Base-by-base conservation (phyloP, 768 basidiomycete species). In the Phanerochaete carnosa region DNA sequence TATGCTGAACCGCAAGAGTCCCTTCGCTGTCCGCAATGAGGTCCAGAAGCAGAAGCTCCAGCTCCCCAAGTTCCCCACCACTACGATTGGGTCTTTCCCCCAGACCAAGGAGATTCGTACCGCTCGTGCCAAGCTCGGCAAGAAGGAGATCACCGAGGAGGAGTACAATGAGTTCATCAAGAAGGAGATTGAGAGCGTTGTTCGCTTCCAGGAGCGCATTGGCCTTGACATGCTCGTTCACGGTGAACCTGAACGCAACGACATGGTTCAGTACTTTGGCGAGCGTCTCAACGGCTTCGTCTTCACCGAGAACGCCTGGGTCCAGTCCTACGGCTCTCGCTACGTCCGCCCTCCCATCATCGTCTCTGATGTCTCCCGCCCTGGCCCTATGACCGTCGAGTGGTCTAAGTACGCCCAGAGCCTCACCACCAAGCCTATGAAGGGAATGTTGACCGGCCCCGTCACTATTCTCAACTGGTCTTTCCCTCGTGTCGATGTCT, bases 211-310 rank as follows among this genome's bases (percentile, higher is more conserved):
- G 77, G 96, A 98, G 83, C 87, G 85, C 76, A 84, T 95, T 66
- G 96, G 92, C 66, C 88, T 99, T 68, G 97, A 99, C 77, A 84
- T 99, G 60, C 84, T 98, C 68, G 97, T 99, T 63, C 97, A 99
- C 76, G 97, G 97, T 71, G 97, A 99, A 77, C 92, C 96, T 57
- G 96, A 99, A 82, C 87, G 96, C 70, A 98, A 98, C 75, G 96
- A 98, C 84, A 98, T 98, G 96, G 95, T 97, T 64, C 95, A 98
- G 80, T 99, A 99, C 87, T 99, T 98, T 68, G 97, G 97, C 66
- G 97, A 99, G 77, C 91, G 87, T 73, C 82, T 99, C 64, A 79
- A 84, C 54, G 97, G 97, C 66, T 98, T 99, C 73, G 92, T 92
- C 75, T 99, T 99, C 80, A 98, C 97, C 64, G 93, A 96, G 78